Percentiles rank a stretch among this genome's conserved stretches.
These are phyloP conservation scores for Thermoascus crustaceus DNA, from an alignment of 2,329 filamentous ascomycete species.

Conservation along the genomic window DNA sequence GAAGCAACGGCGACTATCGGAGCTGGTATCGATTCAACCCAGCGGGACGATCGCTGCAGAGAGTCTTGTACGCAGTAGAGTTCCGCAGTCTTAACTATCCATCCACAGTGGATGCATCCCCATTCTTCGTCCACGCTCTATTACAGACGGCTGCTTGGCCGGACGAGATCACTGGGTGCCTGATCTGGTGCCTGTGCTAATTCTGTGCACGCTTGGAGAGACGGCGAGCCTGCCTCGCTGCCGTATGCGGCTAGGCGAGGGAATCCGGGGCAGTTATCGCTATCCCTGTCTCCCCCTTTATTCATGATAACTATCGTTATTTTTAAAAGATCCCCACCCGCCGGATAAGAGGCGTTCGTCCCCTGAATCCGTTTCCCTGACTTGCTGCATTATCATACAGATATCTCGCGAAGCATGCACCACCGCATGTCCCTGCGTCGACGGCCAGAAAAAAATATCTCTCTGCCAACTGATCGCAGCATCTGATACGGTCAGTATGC, in stretches of 20 bases:
- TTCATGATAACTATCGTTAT: not conserved
- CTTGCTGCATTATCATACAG: too few relatives aligned
- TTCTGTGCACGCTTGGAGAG: not conserved
- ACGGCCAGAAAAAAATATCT: too few relatives aligned
- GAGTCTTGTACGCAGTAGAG: not conserved
- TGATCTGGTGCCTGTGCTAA: not conserved
- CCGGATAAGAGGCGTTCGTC: not conserved
- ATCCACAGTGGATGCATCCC: too few relatives aligned
- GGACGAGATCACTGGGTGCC: not conserved
- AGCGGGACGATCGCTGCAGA: constrained; percentile 1
- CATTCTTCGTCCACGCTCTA: too few relatives aligned
- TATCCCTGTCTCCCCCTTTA: constrained; percentile 1
- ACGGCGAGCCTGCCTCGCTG: not conserved
- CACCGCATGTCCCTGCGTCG: too few relatives aligned
- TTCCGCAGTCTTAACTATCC: too few relatives aligned
- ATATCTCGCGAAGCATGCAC: too few relatives aligned
- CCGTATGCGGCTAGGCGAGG: not conserved
- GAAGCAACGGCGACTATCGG: not conserved
- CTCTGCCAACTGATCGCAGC: too few relatives aligned
- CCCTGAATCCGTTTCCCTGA: too few relatives aligned
- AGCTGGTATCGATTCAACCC: constrained; percentile 1
- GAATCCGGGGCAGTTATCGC: constrained; percentile 2
- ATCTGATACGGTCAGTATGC: not conserved
- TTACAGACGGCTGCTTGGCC: constrained; percentile 1
- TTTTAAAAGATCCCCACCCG: not conserved